phyloP scores from a whole-genome alignment of 2,329 filamentous ascomycete species.

The Colletotrichum graminicola region DNA sequence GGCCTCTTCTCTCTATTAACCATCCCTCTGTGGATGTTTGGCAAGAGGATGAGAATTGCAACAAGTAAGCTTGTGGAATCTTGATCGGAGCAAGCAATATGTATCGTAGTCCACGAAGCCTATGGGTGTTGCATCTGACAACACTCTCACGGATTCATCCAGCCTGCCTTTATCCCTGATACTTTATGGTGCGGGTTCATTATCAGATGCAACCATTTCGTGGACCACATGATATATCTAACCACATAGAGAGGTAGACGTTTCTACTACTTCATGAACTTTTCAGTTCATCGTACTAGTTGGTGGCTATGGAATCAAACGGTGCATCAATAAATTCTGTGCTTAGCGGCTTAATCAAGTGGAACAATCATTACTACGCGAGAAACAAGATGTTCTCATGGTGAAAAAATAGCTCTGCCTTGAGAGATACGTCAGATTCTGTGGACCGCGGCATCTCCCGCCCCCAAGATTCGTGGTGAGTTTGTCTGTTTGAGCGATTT shows the following conservation, averaged over 20 bases:
- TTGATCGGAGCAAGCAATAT: neutral
- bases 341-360: too few relatives aligned
- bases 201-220: neutral
- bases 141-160: neutral
- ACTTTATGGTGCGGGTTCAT: neutral
- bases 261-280: neutral
- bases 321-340: too few relatives aligned
- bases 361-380: too few relatives aligned
- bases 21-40: constrained; percentile 51
- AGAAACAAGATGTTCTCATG: neutral
- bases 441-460: too few relatives aligned
- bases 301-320: neutral
- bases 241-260: neutral
- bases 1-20: constrained; percentile 58
- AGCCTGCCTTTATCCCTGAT: too few relatives aligned
- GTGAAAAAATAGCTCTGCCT: too few relatives aligned
- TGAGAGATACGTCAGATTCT: too few relatives aligned
- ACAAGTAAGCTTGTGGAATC: constrained; percentile 42
- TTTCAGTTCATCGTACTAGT: neutral
- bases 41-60: constrained; percentile 55
- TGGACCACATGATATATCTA: neutral
- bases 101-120: too few relatives aligned
- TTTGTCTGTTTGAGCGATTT: too few relatives aligned
- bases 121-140: too few relatives aligned
- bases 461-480: too few relatives aligned